Evolutionary conservation across 2,329 filamentous ascomycete genomes (phyloP), one percentile per base, ranked within the genome.

Genomic region (Cladophialophora exuberans): DNA sequence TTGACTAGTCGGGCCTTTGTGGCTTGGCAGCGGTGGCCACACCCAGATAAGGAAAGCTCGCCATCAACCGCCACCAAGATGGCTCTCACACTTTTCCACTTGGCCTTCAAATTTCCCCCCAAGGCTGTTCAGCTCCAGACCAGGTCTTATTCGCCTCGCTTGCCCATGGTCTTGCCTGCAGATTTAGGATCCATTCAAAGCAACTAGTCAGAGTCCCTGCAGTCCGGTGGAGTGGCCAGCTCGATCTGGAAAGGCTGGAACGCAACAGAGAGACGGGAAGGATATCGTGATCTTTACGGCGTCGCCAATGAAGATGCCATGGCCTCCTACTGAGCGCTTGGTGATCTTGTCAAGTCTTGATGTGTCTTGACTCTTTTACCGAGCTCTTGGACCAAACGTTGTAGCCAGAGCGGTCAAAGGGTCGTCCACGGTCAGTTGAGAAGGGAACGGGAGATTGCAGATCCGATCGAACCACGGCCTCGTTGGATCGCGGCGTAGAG

Each of bases 1-100:
- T 4, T 45, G 22, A 56, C 20, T 47, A 42, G 47, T 22, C 48
- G 46, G 47, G 30, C 30, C 31, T 31, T 52, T 18, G 47, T 15
- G 11, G 13, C 30, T 47, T 30, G 50, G 42, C 23, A 2, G 2
- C 18, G 4, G 41, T 10, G 11, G 22, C 23, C 22, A 28, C 25
- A 17, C 43, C 6, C 4, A 25, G 20, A 13, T 18, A 26, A 39
- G 49, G 2, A 35, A 52, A 23, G 25, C 39, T 10, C 49, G 38
- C 38, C 39, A 15, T 22, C 23, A 20, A 13, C 47, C 15, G 22
- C 35, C 47, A 39, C 35, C 22, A 18, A n/a, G 5, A 30, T 25
- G 17, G 22, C 7, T 5, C 7, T 36, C 45, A 38, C 13, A 3
- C 25, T 9, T 28, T 17, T 39, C 42, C 26, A 7, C 31, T 36